Evolutionary conservation across 805 yeast species (phyloP).

Genomic region (Ogataea methylovora): DNA sequence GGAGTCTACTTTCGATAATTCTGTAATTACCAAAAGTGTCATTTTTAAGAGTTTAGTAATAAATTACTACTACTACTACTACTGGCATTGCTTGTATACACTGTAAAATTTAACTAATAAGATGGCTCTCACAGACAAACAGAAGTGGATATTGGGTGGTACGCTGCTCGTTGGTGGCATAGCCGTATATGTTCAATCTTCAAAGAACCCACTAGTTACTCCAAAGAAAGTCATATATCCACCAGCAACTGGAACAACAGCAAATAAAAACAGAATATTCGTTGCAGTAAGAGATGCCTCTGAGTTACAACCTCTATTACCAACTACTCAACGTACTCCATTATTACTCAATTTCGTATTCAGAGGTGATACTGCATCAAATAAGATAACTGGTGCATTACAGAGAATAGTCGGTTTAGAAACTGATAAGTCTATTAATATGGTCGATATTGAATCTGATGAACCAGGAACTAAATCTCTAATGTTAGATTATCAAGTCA

Average conservation of each 20-base stretch:
- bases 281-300: constrained; percentile 46
- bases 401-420: constrained; percentile 42
- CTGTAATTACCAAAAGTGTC: too few species aligned
- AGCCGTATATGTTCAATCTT: constrained; percentile 19
- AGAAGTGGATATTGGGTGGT: constrained; percentile 23
- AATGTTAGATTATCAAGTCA: constrained; percentile 44
- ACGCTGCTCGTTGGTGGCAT: constrained; percentile 16
- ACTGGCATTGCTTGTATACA: too few species aligned
- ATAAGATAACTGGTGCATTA: constrained; percentile 55
- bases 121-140: constrained; percentile 19
- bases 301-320: constrained; percentile 50
- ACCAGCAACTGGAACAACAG: constrained; percentile 20
- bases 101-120: too few species aligned
- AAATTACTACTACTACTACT: too few species aligned
- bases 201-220: constrained; percentile 19
- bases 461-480: constrained; percentile 55
- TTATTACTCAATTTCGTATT: constrained; percentile 65
- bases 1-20: too few species aligned
- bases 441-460: constrained; percentile 70
- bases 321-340: constrained; percentile 43
- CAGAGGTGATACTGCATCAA: constrained; percentile 54
- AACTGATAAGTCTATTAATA: constrained; percentile 44
- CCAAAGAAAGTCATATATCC: constrained; percentile 28
- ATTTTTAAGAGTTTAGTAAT: too few species aligned
- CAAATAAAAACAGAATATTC: constrained; percentile 33